Conservation (phyloP, 2,329 filamentous ascomycete species). For the Thielaviopsis musarum region DNA sequence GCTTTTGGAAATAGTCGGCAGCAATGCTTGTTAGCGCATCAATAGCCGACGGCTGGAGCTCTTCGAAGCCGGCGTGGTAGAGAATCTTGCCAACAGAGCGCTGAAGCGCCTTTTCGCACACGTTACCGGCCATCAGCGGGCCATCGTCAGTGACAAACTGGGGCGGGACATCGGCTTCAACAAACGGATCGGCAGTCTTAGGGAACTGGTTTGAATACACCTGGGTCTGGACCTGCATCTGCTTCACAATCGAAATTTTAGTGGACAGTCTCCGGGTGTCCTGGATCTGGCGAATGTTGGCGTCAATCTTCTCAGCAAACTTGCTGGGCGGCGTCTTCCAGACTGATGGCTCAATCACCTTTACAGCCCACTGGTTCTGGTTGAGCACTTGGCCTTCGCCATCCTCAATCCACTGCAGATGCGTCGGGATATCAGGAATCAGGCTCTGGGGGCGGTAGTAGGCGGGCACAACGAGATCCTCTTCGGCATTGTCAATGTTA, state of each 20-base stretch:
- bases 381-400: conserved; percentile 78
- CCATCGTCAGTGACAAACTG: conserved; percentile 81
- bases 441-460: conserved; percentile 83
- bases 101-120: conserved; percentile 71
- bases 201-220: conserved; percentile 97
- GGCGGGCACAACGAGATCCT: conserved; percentile 67
- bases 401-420: conserved; percentile 78
- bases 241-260: conserved; percentile 95
- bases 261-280: conserved; percentile 90
- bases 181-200: conserved; percentile 83
- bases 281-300: conserved; percentile 88
- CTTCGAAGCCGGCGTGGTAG: conserved; percentile 92
- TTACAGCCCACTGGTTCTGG: conserved; percentile 69
- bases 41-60: conserved; percentile 85
- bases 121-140: conserved; percentile 67
- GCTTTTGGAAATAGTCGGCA: conserved; percentile 73
- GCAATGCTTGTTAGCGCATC: conserved; percentile 83
- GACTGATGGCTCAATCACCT: conserved; percentile 54
- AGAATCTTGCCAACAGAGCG: conserved; percentile 88
- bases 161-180: conserved; percentile 73
- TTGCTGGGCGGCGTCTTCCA: conserved; percentile 62
- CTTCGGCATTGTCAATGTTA: conserved; percentile 75
- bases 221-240: conserved; percentile 97
- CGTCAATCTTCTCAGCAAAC: conserved; percentile 65
- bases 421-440: conserved; percentile 67